A percentile compares a stretch with the other conserved stretches of the same genome.
Conservation (phyloP, 1,284 basidiomycete genomes). For the Mycena sp. region DNA sequence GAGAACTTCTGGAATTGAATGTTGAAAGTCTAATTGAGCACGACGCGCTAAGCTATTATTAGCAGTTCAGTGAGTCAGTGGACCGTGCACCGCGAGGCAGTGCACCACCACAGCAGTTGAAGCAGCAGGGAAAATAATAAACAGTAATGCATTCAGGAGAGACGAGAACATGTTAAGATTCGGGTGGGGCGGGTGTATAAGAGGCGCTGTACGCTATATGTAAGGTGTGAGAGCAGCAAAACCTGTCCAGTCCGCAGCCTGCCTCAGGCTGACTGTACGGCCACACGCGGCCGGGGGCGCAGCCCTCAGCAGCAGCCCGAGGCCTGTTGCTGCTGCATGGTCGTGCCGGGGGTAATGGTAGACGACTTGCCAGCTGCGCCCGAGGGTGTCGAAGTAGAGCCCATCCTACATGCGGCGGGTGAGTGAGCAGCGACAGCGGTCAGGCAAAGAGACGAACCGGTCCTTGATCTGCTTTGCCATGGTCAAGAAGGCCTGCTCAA, state of each 20-base stretch:
- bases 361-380: conserved; percentile 73
- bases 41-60: no score
- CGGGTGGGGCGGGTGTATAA: conserved; percentile 26
- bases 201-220: conserved; percentile 33
- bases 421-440: neutral
- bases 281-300: conserved; percentile 10
- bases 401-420: conserved; percentile 64
- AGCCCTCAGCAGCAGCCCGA: conserved; percentile 76
- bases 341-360: conserved; percentile 79
- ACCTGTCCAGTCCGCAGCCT: conserved; percentile 27
- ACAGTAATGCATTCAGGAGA: conserved; percentile 28
- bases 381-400: conserved; percentile 74
- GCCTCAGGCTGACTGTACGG: conserved; percentile 19
- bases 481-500: conserved; percentile 99
- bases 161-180: conserved; percentile 26
- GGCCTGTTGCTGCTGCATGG: conserved; percentile 76
- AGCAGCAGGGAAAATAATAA: conserved; percentile 10
- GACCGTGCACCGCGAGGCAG: no score
- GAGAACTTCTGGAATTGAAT: no score
- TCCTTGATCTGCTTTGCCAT: conserved; percentile 99
- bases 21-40: no score
- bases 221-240: conserved; percentile 27
- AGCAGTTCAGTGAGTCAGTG: no score
- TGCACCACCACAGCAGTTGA: no score
- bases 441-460: conserved; percentile 59